Evolutionary conservation across 2,329 filamentous ascomycete genomes (phyloP).

Genomic region (Fusarium citri): DNA sequence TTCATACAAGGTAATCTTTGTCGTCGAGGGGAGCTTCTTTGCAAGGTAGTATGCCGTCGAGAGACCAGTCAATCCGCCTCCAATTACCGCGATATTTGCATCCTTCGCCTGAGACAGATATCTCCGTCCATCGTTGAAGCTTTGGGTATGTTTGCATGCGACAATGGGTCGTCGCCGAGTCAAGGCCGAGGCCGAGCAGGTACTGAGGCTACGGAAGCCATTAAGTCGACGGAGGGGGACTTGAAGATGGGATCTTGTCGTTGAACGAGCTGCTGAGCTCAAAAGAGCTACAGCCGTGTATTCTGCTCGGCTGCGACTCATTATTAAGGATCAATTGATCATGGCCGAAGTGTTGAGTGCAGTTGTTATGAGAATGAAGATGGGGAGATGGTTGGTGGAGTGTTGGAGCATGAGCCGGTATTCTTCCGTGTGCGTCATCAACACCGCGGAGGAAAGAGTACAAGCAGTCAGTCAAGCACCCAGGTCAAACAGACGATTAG

Average conservation of each 20-base stretch:
- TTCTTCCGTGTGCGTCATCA: constrained; percentile 38
- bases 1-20: constrained; percentile 86
- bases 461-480: not conserved
- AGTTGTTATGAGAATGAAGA: constrained; percentile 21
- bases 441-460: constrained; percentile 1
- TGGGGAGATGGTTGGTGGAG: constrained; percentile 37
- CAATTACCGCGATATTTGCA: constrained; percentile 72
- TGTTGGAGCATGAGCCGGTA: constrained; percentile 36
- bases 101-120: constrained; percentile 40
- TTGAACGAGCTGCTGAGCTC: constrained; percentile 35
- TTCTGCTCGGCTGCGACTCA: constrained; percentile 47
- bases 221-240: constrained; percentile 30
- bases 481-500: not conserved
- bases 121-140: constrained; percentile 16
- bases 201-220: constrained; percentile 31
- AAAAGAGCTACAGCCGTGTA: constrained; percentile 45
- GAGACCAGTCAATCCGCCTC: constrained; percentile 86
- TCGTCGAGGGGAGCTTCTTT: constrained; percentile 69
- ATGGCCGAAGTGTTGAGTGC: constrained; percentile 35
- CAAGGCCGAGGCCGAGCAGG: constrained; percentile 13
- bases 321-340: constrained; percentile 48
- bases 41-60: constrained; percentile 81
- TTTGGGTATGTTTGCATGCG: constrained; percentile 6
- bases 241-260: not conserved
- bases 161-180: constrained; percentile 24